Percentiles rank a stretch among this genome's conserved stretches.
Evolutionary conservation across 208 protist species (phyloP).

Genomic region (Angomonas deanei): DNA sequence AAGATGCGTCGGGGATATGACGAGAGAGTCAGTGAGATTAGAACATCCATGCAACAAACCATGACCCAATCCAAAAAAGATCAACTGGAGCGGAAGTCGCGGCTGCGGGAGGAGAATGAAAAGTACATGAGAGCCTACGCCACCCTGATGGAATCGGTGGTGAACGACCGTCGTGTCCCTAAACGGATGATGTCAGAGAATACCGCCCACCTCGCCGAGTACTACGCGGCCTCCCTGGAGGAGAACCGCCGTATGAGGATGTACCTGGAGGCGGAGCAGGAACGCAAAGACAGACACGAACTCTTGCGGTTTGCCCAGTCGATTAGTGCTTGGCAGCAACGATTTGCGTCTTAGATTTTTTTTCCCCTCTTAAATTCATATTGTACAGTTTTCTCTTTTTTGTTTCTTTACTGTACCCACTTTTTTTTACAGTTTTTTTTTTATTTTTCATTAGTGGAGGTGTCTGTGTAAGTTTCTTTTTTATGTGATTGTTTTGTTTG

Average conservation of each 20-base stretch:
- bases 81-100: constrained; percentile 44
- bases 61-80: constrained; percentile 23
- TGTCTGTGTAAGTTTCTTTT: constrained; percentile 7
- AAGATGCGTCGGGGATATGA: constrained; percentile 68
- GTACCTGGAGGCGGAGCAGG: constrained; percentile 55
- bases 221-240: constrained; percentile 61
- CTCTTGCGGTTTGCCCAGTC: constrained; percentile 63
- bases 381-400: constrained; percentile 10
- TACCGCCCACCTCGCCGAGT: constrained; percentile 56
- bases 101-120: constrained; percentile 68
- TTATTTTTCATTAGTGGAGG: constrained; percentile 8
- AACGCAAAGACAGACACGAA: constrained; percentile 40
- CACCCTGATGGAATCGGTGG: constrained; percentile 58
- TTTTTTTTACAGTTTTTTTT: no score
- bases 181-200: constrained; percentile 59
- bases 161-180: constrained; percentile 55
- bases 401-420: no score
- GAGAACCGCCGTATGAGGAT: constrained; percentile 62
- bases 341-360: constrained; percentile 6
- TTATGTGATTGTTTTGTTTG: neutral
- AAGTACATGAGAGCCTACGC: constrained; percentile 73
- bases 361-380: neutral
- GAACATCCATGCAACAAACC: constrained; percentile 30
- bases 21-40: constrained; percentile 31
- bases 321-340: constrained; percentile 73